Percentiles rank a stretch among this genome's conserved stretches.
Evolutionary conservation across 1,139 yeast species (phyloP).

Genomic region (Yamadazyma membranifaciens): DNA sequence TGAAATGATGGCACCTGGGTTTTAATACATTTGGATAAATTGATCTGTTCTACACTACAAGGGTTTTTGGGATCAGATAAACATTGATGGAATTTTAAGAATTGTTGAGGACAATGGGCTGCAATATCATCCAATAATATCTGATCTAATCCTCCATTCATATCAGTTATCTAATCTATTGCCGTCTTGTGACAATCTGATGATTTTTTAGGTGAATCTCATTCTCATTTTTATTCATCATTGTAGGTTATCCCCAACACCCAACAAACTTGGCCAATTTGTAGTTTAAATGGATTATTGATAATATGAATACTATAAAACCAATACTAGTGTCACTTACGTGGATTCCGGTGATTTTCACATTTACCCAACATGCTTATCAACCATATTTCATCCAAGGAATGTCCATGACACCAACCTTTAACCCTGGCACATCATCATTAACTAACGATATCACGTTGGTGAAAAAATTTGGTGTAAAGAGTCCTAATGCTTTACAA

Average conservation of each 20-base stretch:
- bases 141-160: constrained; percentile 22
- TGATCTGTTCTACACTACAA: constrained; percentile 51
- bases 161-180: too few relatives aligned
- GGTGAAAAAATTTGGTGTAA: constrained; percentile 62
- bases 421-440: constrained; percentile 62
- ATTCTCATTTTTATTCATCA: too few relatives aligned
- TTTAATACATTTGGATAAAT: constrained; percentile 56
- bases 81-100: constrained; percentile 64
- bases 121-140: constrained; percentile 49
- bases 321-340: constrained; percentile 33
- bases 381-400: constrained; percentile 82
- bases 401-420: constrained; percentile 83
- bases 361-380: constrained; percentile 67
- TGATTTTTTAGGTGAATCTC: too few relatives aligned
- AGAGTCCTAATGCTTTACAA: constrained; percentile 43
- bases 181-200: too few relatives aligned
- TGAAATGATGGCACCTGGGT: constrained; percentile 62
- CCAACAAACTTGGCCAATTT: too few relatives aligned
- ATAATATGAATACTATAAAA: constrained; percentile 9
- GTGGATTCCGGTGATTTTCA: constrained; percentile 81
- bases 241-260: too few relatives aligned
- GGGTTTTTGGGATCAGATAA: constrained; percentile 45
- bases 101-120: constrained; percentile 61
- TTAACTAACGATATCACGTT: constrained; percentile 65
- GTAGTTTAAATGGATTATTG: constrained; percentile 9